Conservation (phyloP, 305 asterid genomes). For the Fraxinus nigra region DNA sequence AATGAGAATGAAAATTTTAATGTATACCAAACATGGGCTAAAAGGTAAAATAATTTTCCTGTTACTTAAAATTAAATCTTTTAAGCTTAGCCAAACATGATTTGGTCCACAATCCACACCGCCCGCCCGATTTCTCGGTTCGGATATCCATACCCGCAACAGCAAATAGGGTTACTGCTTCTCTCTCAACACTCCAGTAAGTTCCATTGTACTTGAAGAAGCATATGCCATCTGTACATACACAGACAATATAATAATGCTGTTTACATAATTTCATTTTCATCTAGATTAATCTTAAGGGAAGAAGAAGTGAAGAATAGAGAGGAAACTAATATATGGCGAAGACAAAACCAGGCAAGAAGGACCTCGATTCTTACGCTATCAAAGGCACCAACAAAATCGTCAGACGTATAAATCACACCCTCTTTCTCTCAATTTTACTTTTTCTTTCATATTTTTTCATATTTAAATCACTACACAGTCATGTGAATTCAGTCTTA, state of each 20-base stretch:
- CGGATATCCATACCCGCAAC: not conserved
- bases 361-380: slow-evolving; percentile 60
- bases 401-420: slow-evolving; percentile 46
- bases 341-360: slow-evolving; percentile 68
- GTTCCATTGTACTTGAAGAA: not conserved
- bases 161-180: not conserved
- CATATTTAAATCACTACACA: slow-evolving; percentile 11
- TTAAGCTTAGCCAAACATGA: not conserved
- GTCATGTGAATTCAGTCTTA: not conserved
- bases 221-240: not conserved
- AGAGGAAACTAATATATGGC: slow-evolving; percentile 35
- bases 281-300: not conserved
- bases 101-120: not conserved
- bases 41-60: too few relatives aligned
- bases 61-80: too few relatives aligned
- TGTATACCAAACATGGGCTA: too few relatives aligned
- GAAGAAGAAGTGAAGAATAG: not conserved
- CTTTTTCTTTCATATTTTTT: not conserved
- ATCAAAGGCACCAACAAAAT: slow-evolving; percentile 65
- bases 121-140: not conserved
- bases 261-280: not conserved
- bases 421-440: not conserved
- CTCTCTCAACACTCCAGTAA: not conserved
- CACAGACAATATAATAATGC: not conserved
- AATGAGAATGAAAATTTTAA: too few relatives aligned